A percentile compares a stretch with the other conserved stretches of the same genome.
These are phyloP conservation scores for Termitomyces heimii DNA, from an alignment of 768 basidiomycete species.

Conservation along the genomic window DNA sequence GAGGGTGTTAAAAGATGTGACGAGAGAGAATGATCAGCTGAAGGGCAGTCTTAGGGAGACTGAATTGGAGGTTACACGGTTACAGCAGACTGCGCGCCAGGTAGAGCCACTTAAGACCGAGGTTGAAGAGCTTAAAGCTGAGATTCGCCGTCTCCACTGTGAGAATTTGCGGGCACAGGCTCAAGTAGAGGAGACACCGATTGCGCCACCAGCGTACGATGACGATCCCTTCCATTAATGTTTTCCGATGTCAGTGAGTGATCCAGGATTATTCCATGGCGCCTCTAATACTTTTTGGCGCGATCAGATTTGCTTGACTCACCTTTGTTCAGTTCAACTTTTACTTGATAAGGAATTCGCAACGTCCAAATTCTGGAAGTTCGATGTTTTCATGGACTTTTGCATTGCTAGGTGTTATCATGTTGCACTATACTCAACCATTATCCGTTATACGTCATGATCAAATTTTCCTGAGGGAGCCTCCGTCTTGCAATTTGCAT, in stretches of 20 bases:
- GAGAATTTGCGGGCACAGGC: conserved; percentile 4
- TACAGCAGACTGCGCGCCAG: conserved; percentile 3
- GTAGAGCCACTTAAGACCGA: conserved; percentile 6
- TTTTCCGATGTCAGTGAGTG: background rate
- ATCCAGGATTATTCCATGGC: background rate
- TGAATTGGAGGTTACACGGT: background rate
- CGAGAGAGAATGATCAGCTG: conserved; percentile 29
- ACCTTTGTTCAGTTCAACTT: background rate
- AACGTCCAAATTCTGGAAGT: background rate
- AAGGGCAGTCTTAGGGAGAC: conserved; percentile 25
- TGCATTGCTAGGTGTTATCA: background rate
- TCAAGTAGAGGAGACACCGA: conserved; percentile 3
- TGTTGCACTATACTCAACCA: background rate
- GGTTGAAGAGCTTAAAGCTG: conserved; percentile 8
- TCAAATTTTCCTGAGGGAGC: background rate
- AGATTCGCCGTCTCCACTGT: conserved; percentile 9
- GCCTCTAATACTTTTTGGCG: background rate
- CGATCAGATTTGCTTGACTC: background rate
- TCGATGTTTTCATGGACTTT: background rate
- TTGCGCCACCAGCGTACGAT: conserved; percentile 16
- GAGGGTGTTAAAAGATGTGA: conserved; percentile 20
- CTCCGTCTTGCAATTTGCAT: background rate
- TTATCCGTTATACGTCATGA: background rate
- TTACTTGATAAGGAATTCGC: background rate
- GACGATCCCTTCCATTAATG: background rate